Evolutionary conservation across 2,329 filamentous ascomycete species (phyloP).

Genomic region (Epichloe bromicola): DNA sequence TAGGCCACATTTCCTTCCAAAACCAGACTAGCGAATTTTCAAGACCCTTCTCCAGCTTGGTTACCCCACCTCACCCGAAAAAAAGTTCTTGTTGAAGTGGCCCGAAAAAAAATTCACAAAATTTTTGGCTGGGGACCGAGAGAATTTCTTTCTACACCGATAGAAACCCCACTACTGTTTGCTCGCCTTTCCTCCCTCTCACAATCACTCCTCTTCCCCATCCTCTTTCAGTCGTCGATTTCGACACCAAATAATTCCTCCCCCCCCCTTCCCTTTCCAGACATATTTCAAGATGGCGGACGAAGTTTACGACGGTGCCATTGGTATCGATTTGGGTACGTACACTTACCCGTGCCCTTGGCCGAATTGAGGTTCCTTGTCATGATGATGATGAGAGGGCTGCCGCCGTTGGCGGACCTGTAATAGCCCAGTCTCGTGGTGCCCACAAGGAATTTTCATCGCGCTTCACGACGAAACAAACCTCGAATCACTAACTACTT

Average conservation of each 20-base stretch:
- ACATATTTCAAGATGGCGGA: slow-evolving; percentile 63
- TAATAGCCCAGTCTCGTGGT: not conserved
- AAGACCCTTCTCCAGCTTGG: slow-evolving; percentile 3
- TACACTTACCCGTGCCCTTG: slow-evolving; percentile 10
- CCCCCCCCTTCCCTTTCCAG: slow-evolving; percentile 14
- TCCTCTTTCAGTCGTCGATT: slow-evolving; percentile 11
- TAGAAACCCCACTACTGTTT: slow-evolving; percentile 20
- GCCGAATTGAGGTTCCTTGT: not conserved
- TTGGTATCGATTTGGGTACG: slow-evolving; percentile 99
- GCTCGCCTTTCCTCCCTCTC: slow-evolving; percentile 12
- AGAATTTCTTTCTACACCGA: slow-evolving; percentile 27
- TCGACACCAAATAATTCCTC: slow-evolving; percentile 6
- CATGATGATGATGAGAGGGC: not conserved
- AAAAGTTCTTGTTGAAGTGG: slow-evolving; percentile 12
- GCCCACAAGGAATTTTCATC: not conserved
- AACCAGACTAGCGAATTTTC: not conserved
- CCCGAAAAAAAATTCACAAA: slow-evolving; percentile 19
- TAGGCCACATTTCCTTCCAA: not conserved
- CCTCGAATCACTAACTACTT: not conserved
- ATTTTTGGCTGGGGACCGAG: slow-evolving; percentile 15
- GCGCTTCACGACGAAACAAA: not conserved
- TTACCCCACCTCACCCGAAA: slow-evolving; percentile 12
- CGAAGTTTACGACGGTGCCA: slow-evolving; percentile 98
- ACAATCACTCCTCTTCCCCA: slow-evolving; percentile 12
- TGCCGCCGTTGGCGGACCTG: not conserved